Percentiles rank a stretch among this genome's conserved stretches.
Conservation (phyloP, 108 stramenopile genomes). For the Pseudonitzschia pungens region DNA sequence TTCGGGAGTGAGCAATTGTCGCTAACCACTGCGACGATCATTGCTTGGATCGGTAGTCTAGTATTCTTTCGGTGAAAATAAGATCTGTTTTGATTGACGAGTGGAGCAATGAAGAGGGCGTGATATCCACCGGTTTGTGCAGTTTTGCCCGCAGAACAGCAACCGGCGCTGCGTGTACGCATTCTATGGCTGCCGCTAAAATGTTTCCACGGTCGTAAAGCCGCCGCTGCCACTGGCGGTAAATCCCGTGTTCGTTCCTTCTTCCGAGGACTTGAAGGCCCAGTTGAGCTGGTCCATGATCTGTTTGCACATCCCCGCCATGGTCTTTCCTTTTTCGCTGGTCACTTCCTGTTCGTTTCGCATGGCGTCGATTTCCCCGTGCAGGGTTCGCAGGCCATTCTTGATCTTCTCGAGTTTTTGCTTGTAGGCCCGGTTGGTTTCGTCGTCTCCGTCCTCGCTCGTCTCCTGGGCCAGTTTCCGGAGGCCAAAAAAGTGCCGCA, state of each 20-base stretch:
- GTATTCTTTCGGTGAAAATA: too few species aligned
- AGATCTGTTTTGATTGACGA: too few species aligned
- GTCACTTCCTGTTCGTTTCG: constrained; percentile 51
- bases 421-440: constrained; percentile 14
- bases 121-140: too few species aligned
- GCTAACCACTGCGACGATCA: too few species aligned
- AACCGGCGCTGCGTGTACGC: too few species aligned
- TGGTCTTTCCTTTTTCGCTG: constrained; percentile 61
- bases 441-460: not conserved
- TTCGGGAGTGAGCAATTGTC: too few species aligned
- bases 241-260: constrained; percentile 56
- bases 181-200: constrained; percentile 16
- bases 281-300: constrained; percentile 90
- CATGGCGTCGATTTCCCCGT: constrained; percentile 62
- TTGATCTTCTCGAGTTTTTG: constrained; percentile 75
- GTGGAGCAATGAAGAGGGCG: too few species aligned
- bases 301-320: constrained; percentile 81
- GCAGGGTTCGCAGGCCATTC: constrained; percentile 70
- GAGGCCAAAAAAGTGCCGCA: constrained; percentile 87
- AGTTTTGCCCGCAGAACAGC: too few species aligned
- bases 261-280: constrained; percentile 82
- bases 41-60: too few species aligned
- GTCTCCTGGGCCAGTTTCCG: constrained; percentile 42
- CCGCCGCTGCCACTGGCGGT: constrained; percentile 62
- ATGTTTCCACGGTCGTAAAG: constrained; percentile 64